Base-by-base conservation (phyloP, 1,284 basidiomycete genomes). In the Tilletia setariae region DNA sequence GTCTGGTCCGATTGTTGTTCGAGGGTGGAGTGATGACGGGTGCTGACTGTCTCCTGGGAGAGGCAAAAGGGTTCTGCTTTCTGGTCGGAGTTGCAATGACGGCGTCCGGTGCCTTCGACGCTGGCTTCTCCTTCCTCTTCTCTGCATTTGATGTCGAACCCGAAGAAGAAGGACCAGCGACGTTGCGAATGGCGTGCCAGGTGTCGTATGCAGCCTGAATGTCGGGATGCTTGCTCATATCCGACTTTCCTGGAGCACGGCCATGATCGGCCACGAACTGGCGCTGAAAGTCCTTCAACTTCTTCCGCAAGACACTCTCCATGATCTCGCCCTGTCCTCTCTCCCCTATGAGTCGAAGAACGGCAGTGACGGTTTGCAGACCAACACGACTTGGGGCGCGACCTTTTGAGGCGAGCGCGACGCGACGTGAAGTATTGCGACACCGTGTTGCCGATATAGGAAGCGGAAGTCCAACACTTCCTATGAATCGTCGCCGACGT, bases 161-260 rank as follows among this genome's bases (percentile, higher is more conserved):
- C 16, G 53, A 23, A 19, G 56, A 30, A 4, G 30, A 32, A n/a
- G 56, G 32, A 35, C 23, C 23, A 15, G 56, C 28, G 28, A 40
- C 56, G 25, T 32, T 40, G 56, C 56, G 67, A 7, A 76, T 68
- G 23, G 78, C 76, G 53, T 71, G 68, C 78, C 78, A 79, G 2
- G 76, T 70, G 35, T 78, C 75, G 65, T 79, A 79, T 32, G 68
- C 71, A 13, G 71, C 72, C 0, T 76, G 73, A 28, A 79, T 76
- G 13, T 51, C 67, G 7, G 72, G 65, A n/a, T 76, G 68, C 23
- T 75, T 71, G 1, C 71, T 67, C 49, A 79, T 79, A 66, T 79
- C 78, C 21, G 72, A 69, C 65, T 75, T 74, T 43, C 72, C 72
- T 2, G 78, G 76, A 30, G 78, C 76, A 47, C 78, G 70, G 11